Evolutionary conservation across 225 moss, liverwort and hornwort species (phyloP), one percentile per base, ranked within the genome.

Genomic region (Pseudoscleropodium purum): DNA sequence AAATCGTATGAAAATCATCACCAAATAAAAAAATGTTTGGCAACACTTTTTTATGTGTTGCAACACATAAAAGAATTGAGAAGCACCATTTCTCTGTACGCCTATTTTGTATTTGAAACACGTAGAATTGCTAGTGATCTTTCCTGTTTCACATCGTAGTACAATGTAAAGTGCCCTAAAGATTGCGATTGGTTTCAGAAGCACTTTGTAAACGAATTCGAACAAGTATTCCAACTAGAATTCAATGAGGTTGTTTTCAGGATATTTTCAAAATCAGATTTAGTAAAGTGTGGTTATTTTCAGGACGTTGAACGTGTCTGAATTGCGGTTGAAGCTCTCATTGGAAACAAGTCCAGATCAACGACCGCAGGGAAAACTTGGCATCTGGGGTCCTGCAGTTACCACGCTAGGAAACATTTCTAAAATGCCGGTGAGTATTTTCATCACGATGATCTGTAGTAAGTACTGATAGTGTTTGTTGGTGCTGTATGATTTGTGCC

Each of bases 351-450:
- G 96, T 86, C 94, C 98, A 74, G 96, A 93, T 76, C 93, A 96
- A 62, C 96, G 98, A 51, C 98, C 98, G 31, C 94, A 94, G 77
- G 98, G 98, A 87, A 96, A 96, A 92, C 96, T 99, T 89, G 98
- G 98, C 87, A 94, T 97, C 78, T 99, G 97, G 97, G 95, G 98
- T 91, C 98, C 98, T 88, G 89, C 96, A 59, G 96, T 99, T 69
- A 93, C 98, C 66, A 96, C 97, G 62, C 86, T 99, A 24, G 98
- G 98, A 77, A 99, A 99, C 88, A 96, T 96, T 72, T 94, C 94
- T 79, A 99, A 97, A 90, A 99, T 99, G 98, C 98, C 98, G 75
- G 98, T 98, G 85, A 82, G 96, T 90, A 68, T 57, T 85, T 56
- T 69, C 26, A 24, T 75, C 80, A 57, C 36, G 37, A 88, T 89